Conservation (phyloP, 2,329 filamentous ascomycete genomes). For the Scortechinia acanthostroma region DNA sequence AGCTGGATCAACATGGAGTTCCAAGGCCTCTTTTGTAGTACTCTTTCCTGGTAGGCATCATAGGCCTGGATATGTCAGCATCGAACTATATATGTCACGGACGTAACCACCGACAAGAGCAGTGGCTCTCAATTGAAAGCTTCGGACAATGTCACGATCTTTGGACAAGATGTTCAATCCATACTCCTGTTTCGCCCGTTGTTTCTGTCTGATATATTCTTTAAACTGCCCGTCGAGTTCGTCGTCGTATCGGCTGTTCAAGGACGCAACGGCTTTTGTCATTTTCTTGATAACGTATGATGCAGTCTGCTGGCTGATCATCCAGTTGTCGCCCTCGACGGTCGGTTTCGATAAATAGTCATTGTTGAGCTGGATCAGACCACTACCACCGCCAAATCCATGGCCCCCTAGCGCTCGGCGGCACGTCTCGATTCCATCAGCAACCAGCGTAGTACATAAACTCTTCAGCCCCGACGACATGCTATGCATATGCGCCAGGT, state of each 20-base stretch:
- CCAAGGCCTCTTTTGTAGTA: constrained; percentile 35
- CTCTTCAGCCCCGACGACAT: constrained; percentile 44
- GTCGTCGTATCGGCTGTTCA: constrained; percentile 19
- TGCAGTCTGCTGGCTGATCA: constrained; percentile 44
- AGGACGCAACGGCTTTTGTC: constrained; percentile 23
- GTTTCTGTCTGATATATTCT: constrained; percentile 21
- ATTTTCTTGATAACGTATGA: constrained; percentile 42
- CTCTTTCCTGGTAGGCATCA: constrained; percentile 29
- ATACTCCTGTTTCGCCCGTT: not conserved
- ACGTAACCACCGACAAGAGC: not conserved
- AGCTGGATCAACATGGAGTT: constrained; percentile 24
- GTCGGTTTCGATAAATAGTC: constrained; percentile 43
- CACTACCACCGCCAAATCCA: constrained; percentile 41
- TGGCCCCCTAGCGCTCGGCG: constrained; percentile 43
- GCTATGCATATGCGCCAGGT: constrained; percentile 39
- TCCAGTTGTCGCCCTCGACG: constrained; percentile 48
- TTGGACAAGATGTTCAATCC: not conserved
- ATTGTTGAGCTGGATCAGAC: constrained; percentile 38
- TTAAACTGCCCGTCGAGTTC: constrained; percentile 29
- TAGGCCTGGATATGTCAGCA: constrained; percentile 17
- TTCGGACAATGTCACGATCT: not conserved
- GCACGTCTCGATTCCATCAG: constrained; percentile 44
- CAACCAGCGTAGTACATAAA: constrained; percentile 39
- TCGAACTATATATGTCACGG: too few relatives aligned
- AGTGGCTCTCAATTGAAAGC: not conserved